Evolutionary conservation across 179 eudicot species (phyloP).

Genomic region (Silene noctiflora): DNA sequence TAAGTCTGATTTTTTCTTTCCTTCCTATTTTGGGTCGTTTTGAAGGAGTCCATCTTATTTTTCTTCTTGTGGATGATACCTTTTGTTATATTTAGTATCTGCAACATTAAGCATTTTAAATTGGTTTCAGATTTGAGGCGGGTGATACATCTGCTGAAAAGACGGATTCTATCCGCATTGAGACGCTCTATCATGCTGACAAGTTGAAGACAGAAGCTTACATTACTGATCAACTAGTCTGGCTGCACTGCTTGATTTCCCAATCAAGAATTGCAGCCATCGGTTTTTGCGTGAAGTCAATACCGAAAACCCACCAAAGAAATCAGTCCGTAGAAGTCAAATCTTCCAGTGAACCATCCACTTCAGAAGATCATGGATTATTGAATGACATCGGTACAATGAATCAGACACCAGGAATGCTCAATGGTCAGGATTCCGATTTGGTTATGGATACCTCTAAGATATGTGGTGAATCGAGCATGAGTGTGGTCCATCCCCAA

Average conservation of each 20-base stretch:
- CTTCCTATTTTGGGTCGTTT: background rate
- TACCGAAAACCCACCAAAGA: constrained; percentile 49
- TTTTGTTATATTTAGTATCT: background rate
- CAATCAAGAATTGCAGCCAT: constrained; percentile 49
- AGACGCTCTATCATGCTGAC: constrained; percentile 88
- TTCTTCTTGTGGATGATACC: background rate
- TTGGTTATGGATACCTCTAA: constrained; percentile 31
- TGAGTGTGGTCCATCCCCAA: constrained; percentile 58
- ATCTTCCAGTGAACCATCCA: constrained; percentile 17
- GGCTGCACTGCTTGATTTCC: constrained; percentile 83
- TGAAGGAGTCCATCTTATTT: background rate
- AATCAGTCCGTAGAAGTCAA: constrained; percentile 29
- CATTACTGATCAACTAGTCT: constrained; percentile 73
- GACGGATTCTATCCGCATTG: constrained; percentile 60
- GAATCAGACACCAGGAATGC: constrained; percentile 50
- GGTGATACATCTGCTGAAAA: constrained; percentile 57
- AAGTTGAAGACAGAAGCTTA: constrained; percentile 67
- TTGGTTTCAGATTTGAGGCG: constrained; percentile 51
- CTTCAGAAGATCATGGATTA: constrained; percentile 58
- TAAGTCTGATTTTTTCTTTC: constrained; percentile 28
- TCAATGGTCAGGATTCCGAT: constrained; percentile 57
- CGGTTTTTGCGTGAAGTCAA: constrained; percentile 47
- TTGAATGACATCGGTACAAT: constrained; percentile 41
- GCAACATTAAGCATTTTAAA: background rate
- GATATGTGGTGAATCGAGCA: constrained; percentile 44